These are phyloP conservation scores for Madurella fahalii DNA, from an alignment of 2,329 filamentous ascomycete genomes.

Conservation along the genomic window DNA sequence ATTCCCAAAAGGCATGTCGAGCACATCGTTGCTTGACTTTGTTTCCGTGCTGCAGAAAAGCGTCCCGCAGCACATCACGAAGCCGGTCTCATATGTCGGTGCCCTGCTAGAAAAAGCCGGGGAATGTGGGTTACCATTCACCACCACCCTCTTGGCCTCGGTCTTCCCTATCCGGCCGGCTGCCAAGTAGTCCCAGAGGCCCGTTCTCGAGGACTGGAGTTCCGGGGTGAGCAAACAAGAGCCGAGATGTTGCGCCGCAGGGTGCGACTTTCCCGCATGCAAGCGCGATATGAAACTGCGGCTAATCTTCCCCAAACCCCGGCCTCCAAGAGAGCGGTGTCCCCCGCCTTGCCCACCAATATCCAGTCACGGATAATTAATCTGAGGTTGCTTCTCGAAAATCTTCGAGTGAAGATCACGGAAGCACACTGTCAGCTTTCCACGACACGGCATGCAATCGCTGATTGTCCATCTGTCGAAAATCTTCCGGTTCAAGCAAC, in stretches of 20 bases:
- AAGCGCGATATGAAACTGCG: slow-evolving; percentile 27
- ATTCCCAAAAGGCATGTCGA: too few species aligned
- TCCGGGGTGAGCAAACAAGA: slow-evolving; percentile 20
- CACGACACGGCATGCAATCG: slow-evolving; percentile 14
- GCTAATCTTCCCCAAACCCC: slow-evolving; percentile 27
- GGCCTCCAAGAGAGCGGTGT: slow-evolving; percentile 12
- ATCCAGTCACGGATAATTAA: slow-evolving; percentile 21
- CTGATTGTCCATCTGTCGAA: slow-evolving; percentile 17
- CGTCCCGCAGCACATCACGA: too few species aligned
- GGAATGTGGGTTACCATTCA: too few species aligned
- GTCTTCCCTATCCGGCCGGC: too few species aligned
- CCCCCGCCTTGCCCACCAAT: slow-evolving; percentile 19
- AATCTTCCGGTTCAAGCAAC: slow-evolving; percentile 17
- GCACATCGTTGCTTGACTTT: too few species aligned
- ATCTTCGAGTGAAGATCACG: slow-evolving; percentile 24
- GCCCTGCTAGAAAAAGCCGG: too few species aligned
- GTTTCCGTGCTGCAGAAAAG: too few species aligned
- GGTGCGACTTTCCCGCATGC: slow-evolving; percentile 17
- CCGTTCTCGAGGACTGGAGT: slow-evolving; percentile 3
- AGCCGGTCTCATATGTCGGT: too few species aligned
- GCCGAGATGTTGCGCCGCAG: slow-evolving; percentile 21
- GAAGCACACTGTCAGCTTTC: slow-evolving; percentile 16
- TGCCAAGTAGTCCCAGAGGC: background rate
- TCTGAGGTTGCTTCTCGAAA: slow-evolving; percentile 25
- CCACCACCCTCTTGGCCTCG: too few species aligned